Base-by-base conservation (phyloP, 805 yeast genomes). In the Saccharomyces kudriavzevii region DNA sequence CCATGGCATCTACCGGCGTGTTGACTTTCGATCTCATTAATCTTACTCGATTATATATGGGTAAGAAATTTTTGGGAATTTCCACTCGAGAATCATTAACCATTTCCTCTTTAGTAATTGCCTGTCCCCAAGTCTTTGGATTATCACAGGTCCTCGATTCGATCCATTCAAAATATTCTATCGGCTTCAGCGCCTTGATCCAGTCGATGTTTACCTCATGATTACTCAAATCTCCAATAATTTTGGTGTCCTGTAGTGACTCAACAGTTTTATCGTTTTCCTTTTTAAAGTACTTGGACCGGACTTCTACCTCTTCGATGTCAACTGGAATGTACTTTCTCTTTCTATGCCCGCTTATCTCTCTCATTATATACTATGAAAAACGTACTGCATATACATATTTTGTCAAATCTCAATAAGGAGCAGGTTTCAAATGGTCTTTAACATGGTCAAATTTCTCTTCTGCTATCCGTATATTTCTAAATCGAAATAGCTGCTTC, bases 1-100 rank as follows among this genome's bases (percentile, higher is more conserved):
- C 97, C 79, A 88, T 82, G 0, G 83, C 76, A 65, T 91, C 97
- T 1, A 91, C 97, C 0, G 97, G 97, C 0, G 97, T 82, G n/a
- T 71, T 68, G 13, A 85, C 75, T 50, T 75, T 74, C 3, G 76
- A 60, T 55, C 97, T 75, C 94, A 89, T 87, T 24, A 69, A 71
- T 52, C 83, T 82, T 31, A 90, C 74, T 55, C 75, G 79, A 50
- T 81, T 72, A 61, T 85, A 86, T 47, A 85, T 78, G 1, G 75
- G 72, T 55, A 71, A 67, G 73, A 86, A 87, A 58, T 78, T 76
- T 49, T 64, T 62, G 0, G 86, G 81, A 4, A 63, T 51, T 17
- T 50, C 27, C 3, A 51, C 46, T 24, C 54, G 40, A 4, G 54
- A 45, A 14, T 52, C 43, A 31, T 51, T 49, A 3, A 26, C 25